Base-by-base conservation (phyloP, 2,329 filamentous ascomycete genomes). In the Phaeoacremonium minimum region DNA sequence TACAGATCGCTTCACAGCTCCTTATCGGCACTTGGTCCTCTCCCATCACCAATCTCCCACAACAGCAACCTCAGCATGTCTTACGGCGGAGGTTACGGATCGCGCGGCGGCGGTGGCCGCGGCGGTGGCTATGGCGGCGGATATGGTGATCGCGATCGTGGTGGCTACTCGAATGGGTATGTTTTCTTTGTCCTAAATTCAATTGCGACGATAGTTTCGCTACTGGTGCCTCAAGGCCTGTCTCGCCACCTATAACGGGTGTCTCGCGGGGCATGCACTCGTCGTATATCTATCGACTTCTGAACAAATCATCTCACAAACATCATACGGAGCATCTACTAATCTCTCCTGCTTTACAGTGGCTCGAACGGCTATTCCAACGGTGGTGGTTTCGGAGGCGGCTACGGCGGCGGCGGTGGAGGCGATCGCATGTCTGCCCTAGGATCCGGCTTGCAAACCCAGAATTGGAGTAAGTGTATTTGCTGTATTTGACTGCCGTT, bases 381-480 rank as follows among this genome's bases (percentile, higher is more conserved):
- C 37, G 56, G 51, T 33, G 60, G 59, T 35, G 57, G 56, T 35
- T 56, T 58, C 15, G 58, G 64, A 29, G 55, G 54, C 30, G 56
- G 57, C 28, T 56, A 55, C 29, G 55, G 53, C 45, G 65, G 75
- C 38, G 80, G 76, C 47, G 83, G 76, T 48, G 87, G 88, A 48
- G 90, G 91, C 63, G 93, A 98, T 68, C 83, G 87, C 54, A 98
- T 98, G 93, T 85, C 82, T 51, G 83, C 85, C 62, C 86, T 98
- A 45, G 93, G 93, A 53, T 76, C 88, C 46, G 82, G 84, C 52
- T 73, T 98, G 49, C 91, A 94, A 71, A 80, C 84, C 56, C 93
- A 95, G 58, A 74, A 81, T 46, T 98, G 87, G 86, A 87, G 87
- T 91, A 70, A 63, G 85, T 75, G 40, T 15, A 5, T 9, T 33